A percentile compares a stretch with the other conserved stretches of the same genome.
Evolutionary conservation across 345 rosid genomes (phyloP).

Genomic region (Eutrema yunnanense): DNA sequence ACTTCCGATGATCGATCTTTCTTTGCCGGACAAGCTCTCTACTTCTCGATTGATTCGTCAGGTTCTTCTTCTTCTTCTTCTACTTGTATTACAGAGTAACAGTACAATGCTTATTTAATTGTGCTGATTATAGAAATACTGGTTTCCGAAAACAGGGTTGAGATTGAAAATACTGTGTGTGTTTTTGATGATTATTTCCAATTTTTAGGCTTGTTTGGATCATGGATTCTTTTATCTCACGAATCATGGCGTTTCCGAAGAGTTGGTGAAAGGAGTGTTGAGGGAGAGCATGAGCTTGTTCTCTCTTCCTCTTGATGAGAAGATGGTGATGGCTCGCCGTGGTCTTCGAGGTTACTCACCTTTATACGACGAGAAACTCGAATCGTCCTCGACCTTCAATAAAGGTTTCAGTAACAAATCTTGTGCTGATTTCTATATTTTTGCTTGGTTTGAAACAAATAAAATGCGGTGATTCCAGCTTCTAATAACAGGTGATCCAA

Average conservation of each 20-base stretch:
- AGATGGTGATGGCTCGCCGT: slow-evolving; percentile 40
- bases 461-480: neutral
- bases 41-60: slow-evolving; percentile 43
- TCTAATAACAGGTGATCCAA: slow-evolving; percentile 49
- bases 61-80: slow-evolving; percentile 28
- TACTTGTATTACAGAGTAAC: too few species aligned
- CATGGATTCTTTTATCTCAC: slow-evolving; percentile 81
- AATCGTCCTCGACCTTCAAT: neutral
- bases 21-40: slow-evolving; percentile 37
- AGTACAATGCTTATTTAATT: neutral
- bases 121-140: neutral
- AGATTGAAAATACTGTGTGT: neutral
- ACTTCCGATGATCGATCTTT: slow-evolving; percentile 50
- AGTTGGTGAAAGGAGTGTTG: slow-evolving; percentile 37
- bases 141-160: neutral
- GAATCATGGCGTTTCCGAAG: slow-evolving; percentile 73
- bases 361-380: slow-evolving; percentile 45
- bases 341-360: slow-evolving; percentile 61
- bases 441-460: neutral
- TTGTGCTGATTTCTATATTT: too few species aligned
- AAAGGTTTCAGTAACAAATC: neutral
- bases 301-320: slow-evolving; percentile 59
- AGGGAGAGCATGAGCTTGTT: slow-evolving; percentile 59
- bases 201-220: slow-evolving; percentile 60
- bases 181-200: neutral